phyloP scores from a whole-genome alignment of 2,329 filamentous ascomycete species.

The Arthrobotrys conoides region DNA sequence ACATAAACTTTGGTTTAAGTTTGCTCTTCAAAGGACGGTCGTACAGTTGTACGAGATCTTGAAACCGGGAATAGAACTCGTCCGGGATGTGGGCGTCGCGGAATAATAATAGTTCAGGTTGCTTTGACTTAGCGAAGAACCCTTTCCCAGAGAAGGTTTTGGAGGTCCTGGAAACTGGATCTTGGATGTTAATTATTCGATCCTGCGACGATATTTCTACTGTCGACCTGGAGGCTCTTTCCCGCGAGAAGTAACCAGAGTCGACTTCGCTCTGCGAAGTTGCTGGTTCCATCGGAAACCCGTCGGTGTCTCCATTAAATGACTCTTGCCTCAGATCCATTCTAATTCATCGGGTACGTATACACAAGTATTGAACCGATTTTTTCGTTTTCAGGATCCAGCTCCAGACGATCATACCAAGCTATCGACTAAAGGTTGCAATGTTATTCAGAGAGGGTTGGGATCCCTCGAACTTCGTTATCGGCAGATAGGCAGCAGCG shows the following conservation, averaged over 20 bases:
- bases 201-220: background rate
- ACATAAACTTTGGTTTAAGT: constrained; percentile 54
- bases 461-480: too few relatives aligned
- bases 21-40: constrained; percentile 51
- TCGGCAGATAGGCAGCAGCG: too few relatives aligned
- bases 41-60: constrained; percentile 55
- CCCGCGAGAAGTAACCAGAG: constrained; percentile 44
- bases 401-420: too few relatives aligned
- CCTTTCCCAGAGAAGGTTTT: constrained; percentile 31
- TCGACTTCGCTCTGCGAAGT: background rate
- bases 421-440: too few relatives aligned
- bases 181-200: constrained; percentile 13
- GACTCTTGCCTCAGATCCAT: background rate
- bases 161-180: background rate
- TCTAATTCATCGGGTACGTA: too few relatives aligned
- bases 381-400: too few relatives aligned
- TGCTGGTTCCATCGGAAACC: background rate
- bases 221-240: background rate
- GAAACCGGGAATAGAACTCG: constrained; percentile 48
- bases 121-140: constrained; percentile 5
- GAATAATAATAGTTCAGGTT: constrained; percentile 33
- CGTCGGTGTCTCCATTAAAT: background rate
- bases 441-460: too few relatives aligned
- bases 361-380: too few relatives aligned
- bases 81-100: constrained; percentile 48